phyloP scores from a whole-genome alignment of 2,329 filamentous ascomycete species.

The Aspergillus oerlinghausenensis region DNA sequence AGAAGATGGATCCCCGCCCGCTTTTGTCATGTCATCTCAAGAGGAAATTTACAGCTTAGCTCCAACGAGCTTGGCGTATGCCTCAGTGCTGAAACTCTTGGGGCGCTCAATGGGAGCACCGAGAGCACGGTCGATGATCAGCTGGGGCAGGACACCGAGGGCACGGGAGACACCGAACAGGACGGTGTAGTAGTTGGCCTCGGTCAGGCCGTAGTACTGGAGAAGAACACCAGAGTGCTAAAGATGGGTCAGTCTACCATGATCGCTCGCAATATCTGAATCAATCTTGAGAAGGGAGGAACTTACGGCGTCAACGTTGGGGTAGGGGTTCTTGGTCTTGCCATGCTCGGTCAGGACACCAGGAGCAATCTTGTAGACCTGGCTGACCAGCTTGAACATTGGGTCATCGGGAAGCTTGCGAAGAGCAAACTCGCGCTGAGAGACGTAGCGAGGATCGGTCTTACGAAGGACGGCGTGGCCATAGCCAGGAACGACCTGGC shows the following conservation, averaged over 20 bases:
- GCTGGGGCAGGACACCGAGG: conserved; percentile 95
- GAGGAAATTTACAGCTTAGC: conserved; percentile 71
- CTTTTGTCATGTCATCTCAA: conserved; percentile 11
- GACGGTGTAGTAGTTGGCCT: conserved; percentile 99
- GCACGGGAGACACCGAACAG: conserved; percentile 98
- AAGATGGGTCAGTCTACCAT: conserved; percentile 11
- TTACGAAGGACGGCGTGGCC: conserved; percentile 98
- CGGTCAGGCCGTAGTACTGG: conserved; percentile 98
- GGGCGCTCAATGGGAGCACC: conserved; percentile 97
- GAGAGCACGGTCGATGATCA: conserved; percentile 98
- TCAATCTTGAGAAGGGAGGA: not conserved
- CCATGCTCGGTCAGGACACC: conserved; percentile 98
- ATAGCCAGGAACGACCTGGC: conserved; percentile 96
- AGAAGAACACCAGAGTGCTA: conserved; percentile 95
- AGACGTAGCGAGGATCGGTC: conserved; percentile 98
- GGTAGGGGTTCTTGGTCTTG: conserved; percentile 99
- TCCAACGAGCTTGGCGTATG: conserved; percentile 87
- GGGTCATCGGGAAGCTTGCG: conserved; percentile 93
- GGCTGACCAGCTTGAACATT: conserved; percentile 99
- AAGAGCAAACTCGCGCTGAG: conserved; percentile 94
- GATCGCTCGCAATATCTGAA: not conserved
- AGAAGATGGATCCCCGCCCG: conserved; percentile 7
- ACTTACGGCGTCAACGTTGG: conserved; percentile 83
- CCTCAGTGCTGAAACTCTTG: conserved; percentile 98
- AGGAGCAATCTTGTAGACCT: conserved; percentile 99